Conservation (phyloP, 2,329 filamentous ascomycete species). For the Colletotrichum filicis region DNA sequence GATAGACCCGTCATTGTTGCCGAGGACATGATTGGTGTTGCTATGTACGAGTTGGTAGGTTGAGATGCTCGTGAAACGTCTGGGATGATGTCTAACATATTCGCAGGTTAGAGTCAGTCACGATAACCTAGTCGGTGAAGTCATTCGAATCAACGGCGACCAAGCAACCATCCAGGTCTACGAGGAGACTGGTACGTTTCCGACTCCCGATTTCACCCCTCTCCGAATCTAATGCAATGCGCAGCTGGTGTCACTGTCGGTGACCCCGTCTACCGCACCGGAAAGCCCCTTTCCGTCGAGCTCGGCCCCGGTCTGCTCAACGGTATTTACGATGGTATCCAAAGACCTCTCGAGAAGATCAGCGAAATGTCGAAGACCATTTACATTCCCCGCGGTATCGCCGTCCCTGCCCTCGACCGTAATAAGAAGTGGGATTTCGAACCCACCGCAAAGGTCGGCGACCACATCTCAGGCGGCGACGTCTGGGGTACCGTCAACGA, state of each 20-base stretch:
- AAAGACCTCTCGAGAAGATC: slow-evolving; percentile 91
- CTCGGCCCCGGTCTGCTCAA: slow-evolving; percentile 97
- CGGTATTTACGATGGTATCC: slow-evolving; percentile 99
- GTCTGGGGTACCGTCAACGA: slow-evolving; percentile 95
- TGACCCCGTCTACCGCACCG: slow-evolving; percentile 89
- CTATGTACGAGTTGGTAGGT: slow-evolving; percentile 98
- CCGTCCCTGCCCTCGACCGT: slow-evolving; percentile 87
- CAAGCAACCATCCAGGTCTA: slow-evolving; percentile 99
- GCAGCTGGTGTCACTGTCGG: slow-evolving; percentile 93
- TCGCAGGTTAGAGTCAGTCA: slow-evolving; percentile 88
- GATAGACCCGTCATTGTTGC: slow-evolving; percentile 90
- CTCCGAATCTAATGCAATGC: slow-evolving; percentile 27
- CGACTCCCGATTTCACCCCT: not conserved
- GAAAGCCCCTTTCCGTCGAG: slow-evolving; percentile 97
- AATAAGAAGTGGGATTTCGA: slow-evolving; percentile 97
- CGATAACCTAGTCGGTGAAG: slow-evolving; percentile 92
- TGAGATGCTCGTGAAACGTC: not conserved
- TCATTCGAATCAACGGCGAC: slow-evolving; percentile 96
- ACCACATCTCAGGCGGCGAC: slow-evolving; percentile 96
- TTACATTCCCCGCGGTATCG: slow-evolving; percentile 96
- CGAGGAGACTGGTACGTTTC: slow-evolving; percentile 88
- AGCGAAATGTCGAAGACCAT: slow-evolving; percentile 83
- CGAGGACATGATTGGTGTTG: slow-evolving; percentile 98
- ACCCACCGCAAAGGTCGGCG: slow-evolving; percentile 90
- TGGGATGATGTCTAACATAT: slow-evolving; percentile 9